Evolutionary conservation across 2,329 filamentous ascomycete genomes (phyloP).

Genomic region (Calonectria pseudoreteaudii): DNA sequence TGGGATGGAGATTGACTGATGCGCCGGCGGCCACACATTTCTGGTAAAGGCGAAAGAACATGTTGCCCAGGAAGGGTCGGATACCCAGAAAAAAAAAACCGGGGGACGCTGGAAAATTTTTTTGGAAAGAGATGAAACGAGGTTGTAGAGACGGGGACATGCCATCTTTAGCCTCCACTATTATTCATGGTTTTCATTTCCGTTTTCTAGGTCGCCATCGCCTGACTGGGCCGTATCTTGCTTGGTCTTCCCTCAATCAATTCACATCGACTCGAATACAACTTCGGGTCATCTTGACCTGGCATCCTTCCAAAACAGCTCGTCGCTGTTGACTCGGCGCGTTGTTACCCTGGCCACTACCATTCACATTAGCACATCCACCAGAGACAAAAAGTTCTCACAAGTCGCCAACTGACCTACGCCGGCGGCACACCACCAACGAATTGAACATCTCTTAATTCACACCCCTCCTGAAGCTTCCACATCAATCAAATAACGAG

Average conservation of each 20-base stretch:
- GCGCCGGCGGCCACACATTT: constrained; percentile 26
- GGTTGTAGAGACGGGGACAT: background rate
- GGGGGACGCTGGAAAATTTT: constrained; percentile 16
- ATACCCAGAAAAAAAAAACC: constrained; percentile 20
- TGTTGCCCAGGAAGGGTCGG: constrained; percentile 7
- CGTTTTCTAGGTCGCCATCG: constrained; percentile 9
- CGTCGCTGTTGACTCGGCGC: background rate
- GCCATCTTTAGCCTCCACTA: constrained; percentile 20
- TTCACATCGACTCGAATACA: background rate
- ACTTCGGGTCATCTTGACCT: background rate
- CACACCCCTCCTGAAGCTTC: background rate
- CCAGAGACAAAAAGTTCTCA: background rate
- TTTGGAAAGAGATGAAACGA: constrained; percentile 11
- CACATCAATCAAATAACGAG: background rate
- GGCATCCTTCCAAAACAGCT: background rate
- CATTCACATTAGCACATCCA: background rate
- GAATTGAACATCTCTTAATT: background rate
- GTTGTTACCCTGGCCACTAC: background rate
- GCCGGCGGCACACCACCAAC: constrained; percentile 14
- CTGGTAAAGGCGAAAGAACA: constrained; percentile 6
- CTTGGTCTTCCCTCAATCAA: background rate
- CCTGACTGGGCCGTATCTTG: constrained; percentile 1
- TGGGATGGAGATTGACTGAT: constrained; percentile 16
- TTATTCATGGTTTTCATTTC: constrained; percentile 12
- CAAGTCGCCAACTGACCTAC: background rate